A percentile compares a stretch with the other conserved stretches of the same genome.
Evolutionary conservation across 257 asterid species (phyloP).

Genomic region (Handroanthus guayacan): DNA sequence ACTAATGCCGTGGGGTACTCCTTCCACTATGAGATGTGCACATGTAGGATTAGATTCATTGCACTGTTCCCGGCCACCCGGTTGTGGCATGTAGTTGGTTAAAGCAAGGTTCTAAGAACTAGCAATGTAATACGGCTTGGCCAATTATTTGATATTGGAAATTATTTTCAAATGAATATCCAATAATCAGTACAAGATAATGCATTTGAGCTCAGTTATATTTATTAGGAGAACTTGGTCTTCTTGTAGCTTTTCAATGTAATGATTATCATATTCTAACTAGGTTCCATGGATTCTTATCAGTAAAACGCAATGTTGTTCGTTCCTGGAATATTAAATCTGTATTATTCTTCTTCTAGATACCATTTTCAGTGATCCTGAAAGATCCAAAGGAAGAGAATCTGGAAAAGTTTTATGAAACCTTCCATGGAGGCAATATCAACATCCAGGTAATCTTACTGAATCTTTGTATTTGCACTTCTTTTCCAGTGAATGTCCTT

Average conservation of each 20-base stretch:
- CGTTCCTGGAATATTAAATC: slow-evolving; percentile 25
- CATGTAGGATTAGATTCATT: background rate
- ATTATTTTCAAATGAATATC: background rate
- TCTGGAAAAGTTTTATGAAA: slow-evolving; percentile 70
- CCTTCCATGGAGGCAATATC: slow-evolving; percentile 83
- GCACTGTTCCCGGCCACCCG: background rate
- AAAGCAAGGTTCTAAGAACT: background rate
- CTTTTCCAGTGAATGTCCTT: slow-evolving; percentile 11
- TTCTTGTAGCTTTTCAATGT: slow-evolving; percentile 22
- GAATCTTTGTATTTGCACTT: slow-evolving; percentile 15
- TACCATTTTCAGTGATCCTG: slow-evolving; percentile 74
- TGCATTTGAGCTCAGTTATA: background rate
- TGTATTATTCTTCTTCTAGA: slow-evolving; percentile 43
- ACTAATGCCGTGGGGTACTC: background rate
- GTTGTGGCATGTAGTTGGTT: background rate
- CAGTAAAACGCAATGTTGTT: slow-evolving; percentile 5
- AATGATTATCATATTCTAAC: slow-evolving; percentile 12
- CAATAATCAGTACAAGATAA: background rate
- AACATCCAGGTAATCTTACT: slow-evolving; percentile 71
- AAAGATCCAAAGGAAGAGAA: slow-evolving; percentile 59
- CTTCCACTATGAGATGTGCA: background rate
- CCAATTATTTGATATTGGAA: slow-evolving; percentile 7
- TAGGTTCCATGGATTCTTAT: slow-evolving; percentile 22
- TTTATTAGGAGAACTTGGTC: slow-evolving; percentile 14
- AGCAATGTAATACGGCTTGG: background rate